phyloP scores from a whole-genome alignment of 176 grass and related monocot species.

The Tuctoria greenei region DNA sequence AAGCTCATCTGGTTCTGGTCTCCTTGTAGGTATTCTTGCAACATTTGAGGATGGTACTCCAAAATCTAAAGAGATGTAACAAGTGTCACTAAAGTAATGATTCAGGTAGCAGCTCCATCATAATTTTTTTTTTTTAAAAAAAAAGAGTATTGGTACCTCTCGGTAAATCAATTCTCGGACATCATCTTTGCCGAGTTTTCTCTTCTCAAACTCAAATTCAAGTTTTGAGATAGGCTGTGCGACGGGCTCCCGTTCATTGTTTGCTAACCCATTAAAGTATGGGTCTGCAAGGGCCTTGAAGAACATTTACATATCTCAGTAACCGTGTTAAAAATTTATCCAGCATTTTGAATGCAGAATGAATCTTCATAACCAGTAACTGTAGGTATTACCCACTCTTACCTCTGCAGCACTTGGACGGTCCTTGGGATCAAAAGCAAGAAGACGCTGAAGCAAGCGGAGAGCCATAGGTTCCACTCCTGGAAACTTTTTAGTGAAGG shows the following conservation, averaged over 20 bases:
- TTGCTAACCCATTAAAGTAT: conserved; percentile 86
- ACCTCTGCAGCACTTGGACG: conserved; percentile 81
- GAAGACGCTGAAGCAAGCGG: conserved; percentile 72
- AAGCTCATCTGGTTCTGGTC: conserved; percentile 87
- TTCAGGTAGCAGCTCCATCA: background rate
- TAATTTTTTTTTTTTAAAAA: conserved; percentile 1
- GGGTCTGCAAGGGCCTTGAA: conserved; percentile 78
- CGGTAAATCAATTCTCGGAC: conserved; percentile 97
- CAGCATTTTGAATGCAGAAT: conserved; percentile 23
- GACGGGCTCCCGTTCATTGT: conserved; percentile 74
- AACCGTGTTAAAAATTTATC: conserved; percentile 27
- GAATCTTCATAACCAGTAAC: conserved; percentile 13
- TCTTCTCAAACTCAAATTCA: conserved; percentile 98
- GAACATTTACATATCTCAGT: conserved; percentile 39
- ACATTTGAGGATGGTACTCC: conserved; percentile 99
- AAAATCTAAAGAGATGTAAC: conserved; percentile 64
- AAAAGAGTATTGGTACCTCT: conserved; percentile 60
- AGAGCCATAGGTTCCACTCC: conserved; percentile 74
- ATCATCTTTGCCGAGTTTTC: conserved; percentile 93
- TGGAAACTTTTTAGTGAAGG: conserved; percentile 80
- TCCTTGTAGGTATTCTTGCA: conserved; percentile 87
- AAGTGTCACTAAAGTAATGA: conserved; percentile 8
- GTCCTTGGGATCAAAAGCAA: conserved; percentile 93
- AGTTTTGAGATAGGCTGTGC: conserved; percentile 87
- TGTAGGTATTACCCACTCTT: conserved; percentile 23